phyloP scores from a whole-genome alignment of 768 basidiomycete species.

The Naganishia antarctica region DNA sequence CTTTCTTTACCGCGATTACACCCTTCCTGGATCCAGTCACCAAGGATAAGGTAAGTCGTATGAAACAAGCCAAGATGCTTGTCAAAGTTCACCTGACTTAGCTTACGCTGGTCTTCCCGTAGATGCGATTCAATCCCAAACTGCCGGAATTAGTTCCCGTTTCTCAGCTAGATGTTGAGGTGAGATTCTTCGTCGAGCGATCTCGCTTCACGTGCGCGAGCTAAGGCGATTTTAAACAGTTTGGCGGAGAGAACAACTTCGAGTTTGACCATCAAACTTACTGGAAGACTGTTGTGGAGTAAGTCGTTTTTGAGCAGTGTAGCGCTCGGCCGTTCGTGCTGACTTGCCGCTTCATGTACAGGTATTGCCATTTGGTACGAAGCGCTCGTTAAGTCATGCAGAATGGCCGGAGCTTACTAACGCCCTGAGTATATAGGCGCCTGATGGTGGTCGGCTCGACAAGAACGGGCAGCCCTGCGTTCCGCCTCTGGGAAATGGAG shows the following conservation, averaged over 20 bases:
- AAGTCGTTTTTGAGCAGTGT: constrained; percentile 35
- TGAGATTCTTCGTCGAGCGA: neutral
- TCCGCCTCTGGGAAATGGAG: constrained; percentile 45
- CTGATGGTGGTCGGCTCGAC: constrained; percentile 43
- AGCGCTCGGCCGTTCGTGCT: neutral
- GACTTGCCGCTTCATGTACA: neutral
- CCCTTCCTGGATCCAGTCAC: constrained; percentile 86
- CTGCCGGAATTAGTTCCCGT: constrained; percentile 67
- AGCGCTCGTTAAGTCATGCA: too few relatives aligned
- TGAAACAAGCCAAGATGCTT: too few relatives aligned
- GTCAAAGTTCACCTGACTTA: too few relatives aligned
- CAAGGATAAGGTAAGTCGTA: constrained; percentile 66
- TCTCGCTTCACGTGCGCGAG: too few relatives aligned
- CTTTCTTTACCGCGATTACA: constrained; percentile 59
- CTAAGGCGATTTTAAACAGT: too few relatives aligned
- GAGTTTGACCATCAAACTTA: constrained; percentile 69
- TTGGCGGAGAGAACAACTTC: constrained; percentile 70
- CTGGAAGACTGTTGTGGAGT: constrained; percentile 74
- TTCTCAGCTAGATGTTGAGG: constrained; percentile 69
- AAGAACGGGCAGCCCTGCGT: constrained; percentile 38
- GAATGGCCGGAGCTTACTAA: too few relatives aligned
- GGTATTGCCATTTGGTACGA: constrained; percentile 23
- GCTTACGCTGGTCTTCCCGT: too few relatives aligned
- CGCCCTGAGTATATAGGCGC: constrained; percentile 30
- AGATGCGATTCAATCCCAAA: constrained; percentile 88